These are phyloP conservation scores for Larix sibirica DNA, from an alignment of 83 land plant genomes.

Conservation along the genomic window DNA sequence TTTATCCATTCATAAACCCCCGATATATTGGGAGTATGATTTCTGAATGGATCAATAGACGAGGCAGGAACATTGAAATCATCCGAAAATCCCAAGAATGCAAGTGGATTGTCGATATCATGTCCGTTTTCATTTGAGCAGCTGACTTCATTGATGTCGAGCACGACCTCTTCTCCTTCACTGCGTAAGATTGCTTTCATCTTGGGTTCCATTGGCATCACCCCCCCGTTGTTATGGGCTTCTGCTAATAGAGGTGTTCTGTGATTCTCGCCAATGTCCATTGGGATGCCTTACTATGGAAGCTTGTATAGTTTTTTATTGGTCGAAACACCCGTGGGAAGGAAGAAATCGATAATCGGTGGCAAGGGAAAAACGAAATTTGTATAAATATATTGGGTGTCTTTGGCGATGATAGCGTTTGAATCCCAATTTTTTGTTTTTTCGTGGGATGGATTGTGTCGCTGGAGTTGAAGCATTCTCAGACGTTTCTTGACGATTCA, in stretches of 20 bases:
- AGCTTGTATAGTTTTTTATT: too few species aligned
- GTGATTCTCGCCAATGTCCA: too few species aligned
- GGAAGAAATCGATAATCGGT: too few species aligned
- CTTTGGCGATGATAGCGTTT: too few species aligned
- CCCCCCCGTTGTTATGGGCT: neutral
- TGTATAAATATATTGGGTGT: too few species aligned
- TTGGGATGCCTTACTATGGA: too few species aligned
- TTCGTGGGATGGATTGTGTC: too few species aligned
- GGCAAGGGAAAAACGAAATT: too few species aligned
- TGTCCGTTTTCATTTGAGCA: neutral
- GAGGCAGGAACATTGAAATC: neutral
- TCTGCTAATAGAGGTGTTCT: neutral
- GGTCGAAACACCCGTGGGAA: too few species aligned
- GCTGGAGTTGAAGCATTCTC: too few species aligned
- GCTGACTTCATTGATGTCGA: neutral
- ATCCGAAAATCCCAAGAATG: neutral
- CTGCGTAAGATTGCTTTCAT: neutral
- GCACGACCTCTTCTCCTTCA: neutral
- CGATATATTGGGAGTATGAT: constrained; percentile 40
- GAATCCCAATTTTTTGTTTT: too few species aligned
- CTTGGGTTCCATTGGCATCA: neutral
- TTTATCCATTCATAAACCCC: constrained; percentile 67
- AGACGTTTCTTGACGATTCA: too few species aligned
- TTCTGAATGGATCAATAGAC: constrained; percentile 60
- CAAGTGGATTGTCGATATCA: neutral